Conservation (phyloP, 345 rosid species). For the sweet orange (Citrus sinensis) region DVS_A1.0 CM039164.1:26380001-26380500, state of each 20-base stretch:
- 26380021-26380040: background rate
- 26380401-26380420: background rate
- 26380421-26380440: background rate
- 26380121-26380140: background rate
- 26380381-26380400: background rate
- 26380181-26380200: background rate
- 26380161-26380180: background rate
- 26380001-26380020: background rate
- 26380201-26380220: background rate
- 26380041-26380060: background rate
- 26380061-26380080: conserved; percentile 1
- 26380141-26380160: background rate
- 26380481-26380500: too few relatives aligned
- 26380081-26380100: background rate
- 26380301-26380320: background rate
- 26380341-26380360: background rate
- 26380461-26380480: background rate
- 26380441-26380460: background rate
- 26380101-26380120: background rate
- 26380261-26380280: background rate
- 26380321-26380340: background rate
- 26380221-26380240: background rate
- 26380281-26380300: background rate
- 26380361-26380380: background rate
- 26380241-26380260: background rate